Evolutionary conservation across 108 stramenopile genomes (phyloP).

Genomic region (Seminavis robusta): DNA sequence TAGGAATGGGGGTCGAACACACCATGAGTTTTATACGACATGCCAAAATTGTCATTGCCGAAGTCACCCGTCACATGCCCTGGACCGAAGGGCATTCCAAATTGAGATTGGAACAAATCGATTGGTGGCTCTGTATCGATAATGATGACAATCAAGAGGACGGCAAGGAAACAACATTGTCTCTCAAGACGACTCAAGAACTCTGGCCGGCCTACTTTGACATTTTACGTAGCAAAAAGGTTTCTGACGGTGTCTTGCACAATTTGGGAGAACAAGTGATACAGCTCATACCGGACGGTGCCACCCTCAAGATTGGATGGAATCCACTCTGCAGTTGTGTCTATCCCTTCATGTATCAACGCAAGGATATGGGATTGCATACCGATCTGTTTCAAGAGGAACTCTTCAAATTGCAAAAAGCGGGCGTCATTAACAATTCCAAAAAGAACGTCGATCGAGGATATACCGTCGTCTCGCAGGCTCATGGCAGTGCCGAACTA

Average conservation of each 20-base stretch:
- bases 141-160: too few relatives aligned
- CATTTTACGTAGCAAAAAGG: not conserved
- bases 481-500: slow-evolving; percentile 26
- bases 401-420: slow-evolving; percentile 12
- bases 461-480: slow-evolving; percentile 22
- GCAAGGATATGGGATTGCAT: slow-evolving; percentile 30
- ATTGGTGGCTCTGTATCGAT: slow-evolving; percentile 25
- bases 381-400: slow-evolving; percentile 22
- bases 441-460: slow-evolving; percentile 29
- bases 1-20: slow-evolving; percentile 26
- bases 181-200: slow-evolving; percentile 21
- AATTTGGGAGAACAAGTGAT: slow-evolving; percentile 18
- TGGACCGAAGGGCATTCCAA: slow-evolving; percentile 38
- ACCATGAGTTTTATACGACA: slow-evolving; percentile 27
- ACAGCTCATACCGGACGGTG: slow-evolving; percentile 30
- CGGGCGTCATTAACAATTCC: slow-evolving; percentile 29
- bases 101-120: slow-evolving; percentile 7
- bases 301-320: slow-evolving; percentile 27
- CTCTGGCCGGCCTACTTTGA: slow-evolving; percentile 23
- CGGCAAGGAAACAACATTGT: too few relatives aligned
- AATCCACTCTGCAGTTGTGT: slow-evolving; percentile 12
- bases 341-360: slow-evolving; percentile 14
- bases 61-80: slow-evolving; percentile 34
- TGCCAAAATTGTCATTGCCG: slow-evolving; percentile 27
- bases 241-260: slow-evolving; percentile 8